phyloP scores from a whole-genome alignment of 805 yeast genomes.

The Cyberlindnera meyerae region DNA sequence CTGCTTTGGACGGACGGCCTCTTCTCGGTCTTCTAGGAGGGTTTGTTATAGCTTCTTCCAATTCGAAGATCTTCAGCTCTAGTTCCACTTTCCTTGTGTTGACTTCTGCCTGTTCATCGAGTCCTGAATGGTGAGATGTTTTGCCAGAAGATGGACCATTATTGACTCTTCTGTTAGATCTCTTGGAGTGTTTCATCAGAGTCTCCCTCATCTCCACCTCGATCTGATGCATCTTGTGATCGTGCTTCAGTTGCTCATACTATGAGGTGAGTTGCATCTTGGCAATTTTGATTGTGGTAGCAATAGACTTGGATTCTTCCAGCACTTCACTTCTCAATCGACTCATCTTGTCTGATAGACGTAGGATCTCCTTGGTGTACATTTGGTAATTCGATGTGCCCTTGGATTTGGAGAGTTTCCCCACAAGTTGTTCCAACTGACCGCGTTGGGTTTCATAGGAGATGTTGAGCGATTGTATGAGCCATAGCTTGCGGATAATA shows the following conservation, averaged over 20 bases:
- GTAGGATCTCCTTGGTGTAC: conserved; percentile 4
- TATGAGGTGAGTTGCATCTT: conserved; percentile 21
- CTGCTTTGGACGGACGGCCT: conserved; percentile 7
- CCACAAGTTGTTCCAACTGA: conserved; percentile 14
- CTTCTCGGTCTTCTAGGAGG: conserved; percentile 2
- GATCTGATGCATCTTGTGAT: conserved; percentile 21
- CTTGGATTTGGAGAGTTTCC: conserved; percentile 7
- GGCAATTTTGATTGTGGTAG: conserved; percentile 21
- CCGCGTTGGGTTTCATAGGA: conserved; percentile 15
- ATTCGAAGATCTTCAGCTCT: conserved; percentile 1
- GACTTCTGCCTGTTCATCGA: too few species aligned
- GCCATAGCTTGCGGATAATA: conserved; percentile 37
- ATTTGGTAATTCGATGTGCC: conserved; percentile 8
- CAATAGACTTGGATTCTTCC: conserved; percentile 26
- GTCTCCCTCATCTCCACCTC: conserved; percentile 21
- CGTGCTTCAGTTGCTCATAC: conserved; percentile 24
- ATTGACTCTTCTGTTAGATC: conserved; percentile 20
- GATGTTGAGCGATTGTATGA: conserved; percentile 32
- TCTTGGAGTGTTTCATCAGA: conserved; percentile 13
- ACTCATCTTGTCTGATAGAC: conserved; percentile 17
- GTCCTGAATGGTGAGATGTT: too few species aligned
- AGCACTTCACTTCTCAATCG: conserved; percentile 27
- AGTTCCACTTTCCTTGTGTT: conserved; percentile 2
- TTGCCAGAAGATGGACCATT: conserved; percentile 14
- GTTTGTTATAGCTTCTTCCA: neutral